Conservation (phyloP, 2,329 filamentous ascomycete genomes). For the Penicillium sp. region DNA sequence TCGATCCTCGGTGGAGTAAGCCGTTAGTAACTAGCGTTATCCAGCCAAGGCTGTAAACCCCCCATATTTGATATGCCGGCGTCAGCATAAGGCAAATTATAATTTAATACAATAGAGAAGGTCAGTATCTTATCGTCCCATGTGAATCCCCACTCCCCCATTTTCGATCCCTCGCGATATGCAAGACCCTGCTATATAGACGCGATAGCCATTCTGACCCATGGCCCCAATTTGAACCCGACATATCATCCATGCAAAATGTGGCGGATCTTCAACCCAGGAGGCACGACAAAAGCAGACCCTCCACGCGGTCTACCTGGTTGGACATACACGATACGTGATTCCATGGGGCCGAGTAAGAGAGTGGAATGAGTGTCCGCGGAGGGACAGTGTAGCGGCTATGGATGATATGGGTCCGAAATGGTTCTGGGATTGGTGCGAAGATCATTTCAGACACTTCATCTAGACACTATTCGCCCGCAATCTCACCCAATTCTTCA, state of each 20-base stretch:
- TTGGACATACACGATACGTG: too few relatives aligned
- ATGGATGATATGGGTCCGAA: too few relatives aligned
- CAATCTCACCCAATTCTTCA: too few relatives aligned
- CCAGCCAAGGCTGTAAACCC: background rate
- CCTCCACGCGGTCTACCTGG: slow-evolving; percentile 19
- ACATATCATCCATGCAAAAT: slow-evolving; percentile 3
- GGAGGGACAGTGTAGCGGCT: too few relatives aligned
- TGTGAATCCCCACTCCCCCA: background rate
- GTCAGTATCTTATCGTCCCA: background rate
- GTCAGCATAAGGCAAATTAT: background rate
- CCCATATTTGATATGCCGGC: slow-evolving; percentile 9
- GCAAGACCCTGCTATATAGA: background rate
- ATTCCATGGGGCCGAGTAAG: too few relatives aligned
- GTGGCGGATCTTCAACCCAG: slow-evolving; percentile 10
- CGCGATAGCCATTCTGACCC: too few relatives aligned
- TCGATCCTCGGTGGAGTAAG: background rate
- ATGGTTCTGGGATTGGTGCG: too few relatives aligned
- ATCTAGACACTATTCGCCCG: too few relatives aligned
- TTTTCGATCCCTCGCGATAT: background rate
- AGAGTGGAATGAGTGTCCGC: too few relatives aligned
- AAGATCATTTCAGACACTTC: too few relatives aligned
- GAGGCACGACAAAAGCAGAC: background rate
- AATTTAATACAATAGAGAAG: background rate
- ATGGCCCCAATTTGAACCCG: background rate
- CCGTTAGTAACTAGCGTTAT: background rate